Base-by-base conservation (phyloP, 192 early-diverging fungal species). In the Backusella circina region DNA sequence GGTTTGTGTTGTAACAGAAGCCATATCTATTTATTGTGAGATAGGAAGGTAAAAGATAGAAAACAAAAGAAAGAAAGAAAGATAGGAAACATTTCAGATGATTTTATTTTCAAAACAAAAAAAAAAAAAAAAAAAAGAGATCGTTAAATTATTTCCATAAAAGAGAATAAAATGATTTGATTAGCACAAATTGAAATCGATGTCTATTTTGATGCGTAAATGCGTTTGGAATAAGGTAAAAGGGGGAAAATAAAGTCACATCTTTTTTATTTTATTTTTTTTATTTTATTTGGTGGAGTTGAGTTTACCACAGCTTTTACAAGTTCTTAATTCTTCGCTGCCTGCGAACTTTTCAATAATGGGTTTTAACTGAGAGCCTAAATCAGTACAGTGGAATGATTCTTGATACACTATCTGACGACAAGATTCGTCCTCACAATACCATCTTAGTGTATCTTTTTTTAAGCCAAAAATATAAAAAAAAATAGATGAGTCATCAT, bases 381-480 rank as follows among this genome's bases (percentile, higher is more conserved):
- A 87, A 79, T 98, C 93, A 23, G 85, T 85, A 80, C 97, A 98
- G 77, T 96, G 85, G 85, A 99, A 99, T 41, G 88, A 85, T 77
- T 93, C 95, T 79, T 96, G 88, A 83, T 97, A 93, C 0, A 99
- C 93, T 57, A 98, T 89, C 32, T 82, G 79, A 39, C 86, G 84
- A 82, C 98, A 99, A 35, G 82, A 32, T 28, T 65, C 47, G 5
- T 75, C 47, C 71, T 93, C 88, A 83, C 98, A 99, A 85, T 99
- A 99, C 98, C 98, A 99, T 73, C 94, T 86, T 78, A 99, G 81
- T 0, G 86, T 83, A 87, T 99, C 98, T 92, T 82, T 37, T 37
- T 39, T 44, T 23, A 28, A 51, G n/a, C 7, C 16, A 21, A 51
- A 51, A 21, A 51, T 51, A 32, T 67, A 6, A 23, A 74, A 76